Evolutionary conservation across 768 basidiomycete genomes (phyloP), one percentile per base, ranked within the genome.

Genomic region (Mycena floridula): DNA sequence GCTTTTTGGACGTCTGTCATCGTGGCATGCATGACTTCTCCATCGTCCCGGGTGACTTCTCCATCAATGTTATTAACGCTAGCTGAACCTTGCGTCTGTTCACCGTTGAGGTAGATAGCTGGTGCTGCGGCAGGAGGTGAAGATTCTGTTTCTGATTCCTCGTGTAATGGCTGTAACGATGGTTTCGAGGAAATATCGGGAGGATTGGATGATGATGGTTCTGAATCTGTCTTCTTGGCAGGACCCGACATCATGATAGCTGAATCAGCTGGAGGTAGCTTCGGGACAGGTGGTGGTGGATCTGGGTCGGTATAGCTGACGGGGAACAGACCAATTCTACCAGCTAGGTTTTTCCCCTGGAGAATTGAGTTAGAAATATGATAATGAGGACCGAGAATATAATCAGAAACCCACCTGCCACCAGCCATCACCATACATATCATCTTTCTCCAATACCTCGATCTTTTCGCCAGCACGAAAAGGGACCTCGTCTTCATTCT

Each of bases 351-450:
- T 26, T 85, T 82, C 13, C 94, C 93, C 89, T 93, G 60, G n/a
- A 50, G 39, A 44, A 53, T 50, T n/a, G n/a, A n/a, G n/a, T n/a
- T n/a, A n/a, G n/a, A n/a, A n/a, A n/a, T n/a, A n/a, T n/a, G n/a
- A 27, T n/a, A 22, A 20, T 21, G 22, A 37, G 35, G 25, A 28
- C 36, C 16, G 42, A 37, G 15, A 15, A 3, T 22, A 42, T 16
- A 46, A 43, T 23, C 40, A 48, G 46, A 37, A 22, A 57, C 70
- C 47, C 50, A 72, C 74, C 59, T 73, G 68, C 91, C 91, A 98
- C 96, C 96, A 98, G 15, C 95, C 96, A 63, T 99, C 96, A 16
- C 79, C 79, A 59, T 89, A 98, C 46, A 79, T 65, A 52, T 98
- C 96, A 58, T 98, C 96, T 66, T 81, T 89, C 69, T 98, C 95